Base-by-base conservation (phyloP, 345 rosid species). In the Abelmoschus esculentus region DNA sequence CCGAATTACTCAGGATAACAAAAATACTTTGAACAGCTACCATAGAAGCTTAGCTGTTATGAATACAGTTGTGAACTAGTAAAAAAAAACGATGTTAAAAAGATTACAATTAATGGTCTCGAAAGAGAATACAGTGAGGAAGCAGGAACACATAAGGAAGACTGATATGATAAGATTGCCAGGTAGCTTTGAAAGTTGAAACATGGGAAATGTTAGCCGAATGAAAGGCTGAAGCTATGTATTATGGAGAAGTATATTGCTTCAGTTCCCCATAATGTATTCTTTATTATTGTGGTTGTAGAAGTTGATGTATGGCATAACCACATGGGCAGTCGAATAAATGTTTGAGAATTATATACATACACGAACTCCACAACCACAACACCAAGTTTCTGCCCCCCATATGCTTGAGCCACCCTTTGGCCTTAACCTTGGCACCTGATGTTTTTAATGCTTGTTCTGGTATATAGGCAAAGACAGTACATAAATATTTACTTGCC, bases 281-380 rank as follows among this genome's bases (percentile, higher is more conserved):
- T 29, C 65, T 40, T 53, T 71, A 13, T 70, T 60, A 28, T 32
- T 38, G 29, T 12, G 61, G 70, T 76, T 60, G 13, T 19, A 22
- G 34, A 57, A 7, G 7, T 17, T 34, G 42, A 34, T 52, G 40
- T 47, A 65, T 31, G 58, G 78, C 62, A 47, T 61, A 62, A 53
- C 53, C 79, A 70, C 70, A 61, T 70, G 80, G 74, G 46, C 36
- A 56, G 58, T 53, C 66, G 68, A 53, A 31, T 17, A 69, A 53
- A 53, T 64, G 68, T 64, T 64, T 42, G 54, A 64, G 53, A 44
- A 19, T 44, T 64, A 28, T 64, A 19, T 12, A 42, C 26, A 28
- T 64, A 19, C 22, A 42, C 26, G 28, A 61, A 17, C 66, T 36
- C 28, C 49, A 18, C 15, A 61, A 38, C 28, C 40, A 36, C 40